Evolutionary conservation across 208 protist species (phyloP).

Genomic region (Porcisia hertigi): DNA sequence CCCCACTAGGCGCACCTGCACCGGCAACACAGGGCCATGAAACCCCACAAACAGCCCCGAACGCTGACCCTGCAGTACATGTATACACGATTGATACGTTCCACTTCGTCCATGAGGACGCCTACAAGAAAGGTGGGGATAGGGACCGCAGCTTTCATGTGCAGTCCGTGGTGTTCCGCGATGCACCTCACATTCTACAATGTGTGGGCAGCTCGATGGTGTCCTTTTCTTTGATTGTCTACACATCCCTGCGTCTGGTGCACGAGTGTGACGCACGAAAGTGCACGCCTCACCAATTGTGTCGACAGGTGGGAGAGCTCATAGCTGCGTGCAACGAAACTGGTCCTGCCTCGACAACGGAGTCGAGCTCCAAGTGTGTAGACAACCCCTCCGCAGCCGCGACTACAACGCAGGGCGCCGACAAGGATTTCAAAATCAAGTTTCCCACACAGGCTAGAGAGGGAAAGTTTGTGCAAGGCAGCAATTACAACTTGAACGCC

Average conservation of each 20-base stretch:
- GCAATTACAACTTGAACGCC: background rate
- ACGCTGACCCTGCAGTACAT: background rate
- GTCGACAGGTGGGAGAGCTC: background rate
- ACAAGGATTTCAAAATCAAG: too few species aligned
- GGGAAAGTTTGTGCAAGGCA: background rate
- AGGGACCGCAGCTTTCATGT: slow-evolving; percentile 64
- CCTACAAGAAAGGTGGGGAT: slow-evolving; percentile 29
- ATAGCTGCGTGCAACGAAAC: background rate
- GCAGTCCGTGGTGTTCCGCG: slow-evolving; percentile 65
- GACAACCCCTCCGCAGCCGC: background rate
- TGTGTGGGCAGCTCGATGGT: slow-evolving; percentile 81
- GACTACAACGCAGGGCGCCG: background rate
- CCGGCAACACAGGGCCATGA: too few species aligned
- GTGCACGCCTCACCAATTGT: background rate
- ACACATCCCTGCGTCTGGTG: slow-evolving; percentile 26
- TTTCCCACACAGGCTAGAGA: background rate
- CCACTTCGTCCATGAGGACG: slow-evolving; percentile 79
- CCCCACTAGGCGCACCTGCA: background rate
- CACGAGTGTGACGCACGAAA: slow-evolving; percentile 6
- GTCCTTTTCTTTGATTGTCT: slow-evolving; percentile 60
- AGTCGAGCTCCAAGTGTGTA: background rate
- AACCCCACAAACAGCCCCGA: background rate
- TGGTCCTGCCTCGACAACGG: background rate
- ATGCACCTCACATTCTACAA: slow-evolving; percentile 56
- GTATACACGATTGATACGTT: slow-evolving; percentile 52